These are phyloP conservation scores for Globisporangium mamillatum DNA, from an alignment of 352 stramenopile species.

Conservation along the genomic window DNA sequence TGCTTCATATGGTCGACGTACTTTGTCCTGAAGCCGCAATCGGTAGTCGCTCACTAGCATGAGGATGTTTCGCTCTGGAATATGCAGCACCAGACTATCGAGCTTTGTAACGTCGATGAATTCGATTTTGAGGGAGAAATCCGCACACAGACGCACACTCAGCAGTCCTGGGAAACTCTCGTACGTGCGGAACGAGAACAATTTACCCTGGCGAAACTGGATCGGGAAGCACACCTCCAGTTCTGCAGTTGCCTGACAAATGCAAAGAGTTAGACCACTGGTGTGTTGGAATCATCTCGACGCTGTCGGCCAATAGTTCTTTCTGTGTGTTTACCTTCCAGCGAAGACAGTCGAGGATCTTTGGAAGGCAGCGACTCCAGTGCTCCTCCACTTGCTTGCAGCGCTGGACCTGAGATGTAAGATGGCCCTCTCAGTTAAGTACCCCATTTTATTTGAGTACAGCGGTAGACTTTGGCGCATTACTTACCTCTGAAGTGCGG, in stretches of 20 bases:
- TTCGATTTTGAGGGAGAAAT: conserved; percentile 26
- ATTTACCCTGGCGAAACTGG: conserved; percentile 28
- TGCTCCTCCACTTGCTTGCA: conserved; percentile 24
- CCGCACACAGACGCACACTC: conserved; percentile 22
- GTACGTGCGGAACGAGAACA: conserved; percentile 36
- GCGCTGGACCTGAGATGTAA: conserved; percentile 18
- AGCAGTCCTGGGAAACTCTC: conserved; percentile 29
- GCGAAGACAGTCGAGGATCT: conserved; percentile 19
- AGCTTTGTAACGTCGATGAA: conserved; percentile 22
- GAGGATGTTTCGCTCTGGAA: conserved; percentile 20
- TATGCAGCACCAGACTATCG: not conserved
- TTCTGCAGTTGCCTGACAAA: not conserved
- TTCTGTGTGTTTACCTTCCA: conserved; percentile 20
- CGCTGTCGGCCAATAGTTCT: too few relatives aligned
- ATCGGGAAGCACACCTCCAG: conserved; percentile 28
- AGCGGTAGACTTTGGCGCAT: not conserved
- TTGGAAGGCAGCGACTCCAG: conserved; percentile 22
- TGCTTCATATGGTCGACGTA: not conserved
- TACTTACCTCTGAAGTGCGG: not conserved
- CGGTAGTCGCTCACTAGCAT: conserved; percentile 18
- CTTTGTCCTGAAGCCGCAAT: conserved; percentile 13
- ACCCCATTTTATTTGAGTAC: not conserved
- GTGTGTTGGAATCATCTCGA: too few relatives aligned
- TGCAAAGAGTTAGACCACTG: not conserved
- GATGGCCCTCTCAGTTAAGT: not conserved